Evolutionary conservation across 345 rosid genomes (phyloP).

Genomic region (Acer yangbiense): DNA sequence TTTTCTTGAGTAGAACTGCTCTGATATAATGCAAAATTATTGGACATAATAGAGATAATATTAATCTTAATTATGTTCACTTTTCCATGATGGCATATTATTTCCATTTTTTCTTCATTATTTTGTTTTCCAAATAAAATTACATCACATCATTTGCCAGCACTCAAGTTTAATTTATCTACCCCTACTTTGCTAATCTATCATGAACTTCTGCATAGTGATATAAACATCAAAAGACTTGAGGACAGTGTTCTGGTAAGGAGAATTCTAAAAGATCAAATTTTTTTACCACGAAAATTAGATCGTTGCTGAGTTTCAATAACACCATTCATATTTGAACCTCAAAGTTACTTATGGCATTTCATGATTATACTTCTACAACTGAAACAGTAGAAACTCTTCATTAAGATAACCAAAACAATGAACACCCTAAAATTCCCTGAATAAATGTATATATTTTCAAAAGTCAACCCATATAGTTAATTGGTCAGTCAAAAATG

Average conservation of each 20-base stretch:
- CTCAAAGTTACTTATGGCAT: conserved; percentile 5
- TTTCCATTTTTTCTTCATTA: background rate
- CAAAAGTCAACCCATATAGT: background rate
- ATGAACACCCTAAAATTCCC: background rate
- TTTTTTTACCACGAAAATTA: background rate
- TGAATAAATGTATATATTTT: background rate
- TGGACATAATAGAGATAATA: too few species aligned
- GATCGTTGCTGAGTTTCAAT: background rate
- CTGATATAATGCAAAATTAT: background rate
- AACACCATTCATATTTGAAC: background rate
- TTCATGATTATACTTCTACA: background rate
- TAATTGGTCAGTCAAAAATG: background rate
- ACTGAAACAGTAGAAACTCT: conserved; percentile 4
- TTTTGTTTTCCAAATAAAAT: background rate
- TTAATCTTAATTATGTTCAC: background rate
- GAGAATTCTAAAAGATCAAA: background rate
- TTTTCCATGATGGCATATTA: background rate
- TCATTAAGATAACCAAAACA: background rate
- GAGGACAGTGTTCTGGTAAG: background rate
- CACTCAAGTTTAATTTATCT: background rate
- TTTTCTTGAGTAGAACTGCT: too few species aligned
- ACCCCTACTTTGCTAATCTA: background rate
- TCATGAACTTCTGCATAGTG: background rate
- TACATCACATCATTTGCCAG: background rate
- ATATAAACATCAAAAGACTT: background rate